Conservation (phyloP, 306 rosid genomes). For the Fagus sylvatica region DNA sequence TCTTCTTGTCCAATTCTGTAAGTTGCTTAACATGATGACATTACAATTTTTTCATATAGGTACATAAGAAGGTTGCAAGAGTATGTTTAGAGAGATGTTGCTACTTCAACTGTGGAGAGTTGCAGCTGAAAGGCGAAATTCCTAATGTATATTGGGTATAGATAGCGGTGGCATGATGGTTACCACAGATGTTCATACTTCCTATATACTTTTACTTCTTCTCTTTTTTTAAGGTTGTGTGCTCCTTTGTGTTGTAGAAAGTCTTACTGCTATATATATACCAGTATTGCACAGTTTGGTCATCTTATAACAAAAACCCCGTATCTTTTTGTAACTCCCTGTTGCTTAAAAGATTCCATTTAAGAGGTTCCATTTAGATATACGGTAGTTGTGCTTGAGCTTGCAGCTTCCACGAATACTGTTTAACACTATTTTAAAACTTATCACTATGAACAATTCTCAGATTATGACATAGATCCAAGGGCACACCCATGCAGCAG, state of each 20-base stretch:
- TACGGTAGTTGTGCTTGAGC: no score
- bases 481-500: no score
- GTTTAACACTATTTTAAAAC: no score
- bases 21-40: neutral
- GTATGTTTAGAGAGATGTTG: neutral
- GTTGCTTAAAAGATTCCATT: no score
- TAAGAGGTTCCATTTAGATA: no score
- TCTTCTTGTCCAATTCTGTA: neutral
- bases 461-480: no score
- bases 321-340: no score
- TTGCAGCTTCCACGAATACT: no score
- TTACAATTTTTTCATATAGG: conserved; percentile 9
- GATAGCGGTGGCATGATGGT: neutral
- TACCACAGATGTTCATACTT: neutral
- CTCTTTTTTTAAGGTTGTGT: neutral
- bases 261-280: neutral
- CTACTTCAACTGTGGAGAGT: conserved; percentile 11
- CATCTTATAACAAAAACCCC: neutral
- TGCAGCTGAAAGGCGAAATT: neutral
- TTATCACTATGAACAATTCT: no score
- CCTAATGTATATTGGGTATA: neutral
- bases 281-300: neutral
- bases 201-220: neutral
- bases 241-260: neutral
- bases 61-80: conserved; percentile 30